Evolutionary conservation across 2,329 filamentous ascomycete genomes (phyloP).

Genomic region (Apiospora pterosperma): DNA sequence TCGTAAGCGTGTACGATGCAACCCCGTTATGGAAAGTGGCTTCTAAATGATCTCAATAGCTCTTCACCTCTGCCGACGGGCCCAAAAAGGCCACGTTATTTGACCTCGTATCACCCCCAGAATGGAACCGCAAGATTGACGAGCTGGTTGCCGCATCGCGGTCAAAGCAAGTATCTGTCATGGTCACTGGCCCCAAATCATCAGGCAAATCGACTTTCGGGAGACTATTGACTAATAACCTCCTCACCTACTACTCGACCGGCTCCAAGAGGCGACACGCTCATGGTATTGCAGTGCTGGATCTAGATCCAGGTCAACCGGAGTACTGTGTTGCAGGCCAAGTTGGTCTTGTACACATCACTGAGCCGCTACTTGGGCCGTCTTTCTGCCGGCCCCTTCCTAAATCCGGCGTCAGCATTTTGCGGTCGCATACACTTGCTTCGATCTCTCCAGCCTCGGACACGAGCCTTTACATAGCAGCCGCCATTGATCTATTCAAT

Average conservation of each 20-base stretch:
- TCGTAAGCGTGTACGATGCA: constrained; percentile 37
- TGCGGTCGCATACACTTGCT: constrained; percentile 66
- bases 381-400: constrained; percentile 59
- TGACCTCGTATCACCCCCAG: constrained; percentile 52
- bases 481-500: constrained; percentile 59
- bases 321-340: constrained; percentile 70
- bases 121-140: constrained; percentile 60
- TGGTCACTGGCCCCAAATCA: constrained; percentile 68
- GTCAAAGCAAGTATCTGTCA: constrained; percentile 36
- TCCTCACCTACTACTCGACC: constrained; percentile 48
- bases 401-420: constrained; percentile 31
- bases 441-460: constrained; percentile 63
- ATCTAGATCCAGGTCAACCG: constrained; percentile 75
- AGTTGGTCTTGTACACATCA: constrained; percentile 62
- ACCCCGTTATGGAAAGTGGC: not conserved
- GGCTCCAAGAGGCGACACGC: constrained; percentile 19
- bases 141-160: constrained; percentile 36
- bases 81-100: constrained; percentile 49
- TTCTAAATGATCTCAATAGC: constrained; percentile 30
- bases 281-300: constrained; percentile 55
- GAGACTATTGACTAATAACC: constrained; percentile 61
- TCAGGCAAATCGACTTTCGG: constrained; percentile 76
- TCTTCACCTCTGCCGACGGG: constrained; percentile 50
- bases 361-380: constrained; percentile 59
- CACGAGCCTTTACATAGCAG: constrained; percentile 62